Evolutionary conservation across 2,329 filamentous ascomycete species (phyloP), one percentile per base, ranked within the genome.

Genomic region (Fusarium temperatum): DNA sequence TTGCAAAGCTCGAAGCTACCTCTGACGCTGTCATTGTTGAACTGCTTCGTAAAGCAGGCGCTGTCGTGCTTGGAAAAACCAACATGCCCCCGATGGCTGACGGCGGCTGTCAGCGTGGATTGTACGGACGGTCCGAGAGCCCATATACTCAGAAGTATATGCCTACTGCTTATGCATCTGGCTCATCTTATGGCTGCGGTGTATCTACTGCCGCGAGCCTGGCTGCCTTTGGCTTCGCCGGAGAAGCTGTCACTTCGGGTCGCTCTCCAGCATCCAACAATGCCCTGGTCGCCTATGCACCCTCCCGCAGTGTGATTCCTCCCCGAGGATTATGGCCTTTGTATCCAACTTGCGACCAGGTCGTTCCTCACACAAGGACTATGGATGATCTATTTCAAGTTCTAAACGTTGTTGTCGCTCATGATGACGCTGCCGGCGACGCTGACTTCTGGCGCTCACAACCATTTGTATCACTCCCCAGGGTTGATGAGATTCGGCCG

Each of bases 1-100:
- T 91, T 63, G 75, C 83, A 36, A 75, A 85, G 12, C 77, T 91
- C 0, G 74, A 86, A 6, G 84, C 89, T 0, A 85, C 82, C 3
- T 83, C 87, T 24, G 88, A 91, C 76, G 87, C 88, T 8, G 85
- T 85, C 5, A 85, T 86, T 6, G 87, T 88, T 0, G 74, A 82
- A 12, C 79, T 80, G 5, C 80, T 91, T 11, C 82, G 84, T 8
- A 80, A 83, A 1, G 80, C 75, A 3, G 80, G 80, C 0, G 80
- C 75, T 2, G 67, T 82, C 4, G 56, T 82, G 1, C 66, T 82
- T 12, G 89, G 89, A 0, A 84, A 85, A 50, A 89, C 89, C 1
- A 91, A 81, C 6, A 90, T 90, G 85, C 89, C 81, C 1, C 86
- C 89, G 0, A 89, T 90, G 87, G 89, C 88, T 17, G 85, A 86